A percentile compares a stretch with the other conserved stretches of the same genome.
These are phyloP conservation scores for Amanita phalloides DNA, from an alignment of 768 basidiomycete genomes.

Conservation along the genomic window DNA sequence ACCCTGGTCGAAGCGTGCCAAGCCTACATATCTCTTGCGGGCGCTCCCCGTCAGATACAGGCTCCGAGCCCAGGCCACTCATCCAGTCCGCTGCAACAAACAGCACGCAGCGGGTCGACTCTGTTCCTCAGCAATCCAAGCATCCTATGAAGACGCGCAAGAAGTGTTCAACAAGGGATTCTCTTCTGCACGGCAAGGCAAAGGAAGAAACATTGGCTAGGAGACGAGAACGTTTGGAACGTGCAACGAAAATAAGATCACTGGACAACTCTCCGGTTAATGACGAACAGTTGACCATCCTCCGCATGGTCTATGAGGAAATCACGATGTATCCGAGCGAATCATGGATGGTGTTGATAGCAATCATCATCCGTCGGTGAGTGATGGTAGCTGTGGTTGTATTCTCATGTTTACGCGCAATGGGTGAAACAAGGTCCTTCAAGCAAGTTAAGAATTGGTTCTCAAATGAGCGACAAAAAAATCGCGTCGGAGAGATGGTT, in stretches of 20 bases:
- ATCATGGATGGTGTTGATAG: conserved; percentile 49
- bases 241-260: conserved; percentile 29
- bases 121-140: conserved; percentile 14
- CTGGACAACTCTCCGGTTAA: conserved; percentile 48
- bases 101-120: conserved; percentile 8
- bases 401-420: conserved; percentile 2
- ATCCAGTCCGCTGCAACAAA: conserved; percentile 20
- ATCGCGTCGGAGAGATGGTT: conserved; percentile 28
- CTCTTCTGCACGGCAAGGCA: conserved; percentile 15
- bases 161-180: conserved; percentile 14
- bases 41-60: conserved; percentile 11
- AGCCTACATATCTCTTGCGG: conserved; percentile 18
- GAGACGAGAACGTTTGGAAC: conserved; percentile 23
- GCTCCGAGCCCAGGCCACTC: conserved; percentile 15
- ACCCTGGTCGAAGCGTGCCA: conserved; percentile 14
- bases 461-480: conserved; percentile 48
- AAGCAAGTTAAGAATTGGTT: conserved; percentile 62
- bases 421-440: conserved; percentile 29
- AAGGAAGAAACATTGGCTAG: conserved; percentile 21
- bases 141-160: conserved; percentile 17
- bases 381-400: conserved; percentile 7
- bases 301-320: conserved; percentile 54
- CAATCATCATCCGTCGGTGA: conserved; percentile 45
- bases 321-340: conserved; percentile 58
- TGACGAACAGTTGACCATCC: conserved; percentile 43